phyloP scores from a whole-genome alignment of 75 land plant genomes.

The Selaginella tamariscina region DNA sequence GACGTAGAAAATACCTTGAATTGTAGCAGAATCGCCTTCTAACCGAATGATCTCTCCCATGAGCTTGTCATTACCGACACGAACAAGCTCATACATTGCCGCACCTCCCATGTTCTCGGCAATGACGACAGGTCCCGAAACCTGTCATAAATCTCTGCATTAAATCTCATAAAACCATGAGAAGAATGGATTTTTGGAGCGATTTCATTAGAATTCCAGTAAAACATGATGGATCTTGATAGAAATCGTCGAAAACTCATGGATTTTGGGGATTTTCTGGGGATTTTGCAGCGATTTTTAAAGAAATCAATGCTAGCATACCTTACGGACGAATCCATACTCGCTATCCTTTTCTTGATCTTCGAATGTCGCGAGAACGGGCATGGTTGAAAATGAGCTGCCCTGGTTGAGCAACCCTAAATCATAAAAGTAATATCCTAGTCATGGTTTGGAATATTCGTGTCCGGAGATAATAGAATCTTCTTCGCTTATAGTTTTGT shows the following conservation, averaged over 20 bases:
- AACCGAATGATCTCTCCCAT: slow-evolving; percentile 96
- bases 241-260: no score
- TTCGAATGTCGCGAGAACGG: slow-evolving; percentile 59
- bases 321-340: slow-evolving; percentile 96
- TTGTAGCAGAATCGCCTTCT: slow-evolving; percentile 98
- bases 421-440: background rate
- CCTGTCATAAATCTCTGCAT: slow-evolving; percentile 33
- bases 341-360: slow-evolving; percentile 95
- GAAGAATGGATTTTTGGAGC: no score
- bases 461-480: no score
- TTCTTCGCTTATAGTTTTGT: no score
- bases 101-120: slow-evolving; percentile 99
- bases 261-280: no score
- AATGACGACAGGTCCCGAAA: slow-evolving; percentile 96
- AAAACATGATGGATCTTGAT: no score
- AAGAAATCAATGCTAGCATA: slow-evolving; percentile 10
- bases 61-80: slow-evolving; percentile 95
- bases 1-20: slow-evolving; percentile 68
- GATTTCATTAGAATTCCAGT: no score
- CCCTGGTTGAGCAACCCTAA: background rate
- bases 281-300: background rate
- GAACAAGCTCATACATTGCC: slow-evolving; percentile 99
- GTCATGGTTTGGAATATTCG: background rate
- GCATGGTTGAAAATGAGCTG: background rate
- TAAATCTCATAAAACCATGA: background rate